These are phyloP conservation scores for Boeremia lycopersici DNA, from an alignment of 2,329 filamentous ascomycete species.

Conservation along the genomic window DNA sequence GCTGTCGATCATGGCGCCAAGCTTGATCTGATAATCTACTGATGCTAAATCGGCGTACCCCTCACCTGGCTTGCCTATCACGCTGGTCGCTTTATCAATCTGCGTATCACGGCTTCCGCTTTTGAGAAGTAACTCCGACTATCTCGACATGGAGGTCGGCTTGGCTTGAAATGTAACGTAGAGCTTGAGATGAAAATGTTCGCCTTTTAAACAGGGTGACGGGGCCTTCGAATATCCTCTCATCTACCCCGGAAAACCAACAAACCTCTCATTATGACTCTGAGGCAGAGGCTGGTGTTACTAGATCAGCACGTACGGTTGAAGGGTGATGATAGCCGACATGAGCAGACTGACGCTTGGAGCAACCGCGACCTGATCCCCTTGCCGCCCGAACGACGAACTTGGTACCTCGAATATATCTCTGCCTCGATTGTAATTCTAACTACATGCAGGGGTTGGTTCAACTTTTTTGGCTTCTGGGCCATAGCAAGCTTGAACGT, in stretches of 20 bases:
- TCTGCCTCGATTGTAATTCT: neutral
- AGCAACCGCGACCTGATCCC: constrained; percentile 49
- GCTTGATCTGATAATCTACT: neutral
- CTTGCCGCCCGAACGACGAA: constrained; percentile 46
- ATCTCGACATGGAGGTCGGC: neutral
- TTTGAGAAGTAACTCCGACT: constrained; percentile 1
- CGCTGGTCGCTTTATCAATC: neutral
- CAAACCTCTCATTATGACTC: neutral
- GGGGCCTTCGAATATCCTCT: neutral
- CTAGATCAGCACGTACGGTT: constrained; percentile 45
- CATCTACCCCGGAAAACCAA: neutral
- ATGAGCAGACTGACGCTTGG: constrained; percentile 55
- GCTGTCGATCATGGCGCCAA: constrained; percentile 2
- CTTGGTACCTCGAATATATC: constrained; percentile 32
- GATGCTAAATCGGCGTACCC: neutral
- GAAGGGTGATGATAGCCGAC: constrained; percentile 48
- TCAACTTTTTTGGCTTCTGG: constrained; percentile 54
- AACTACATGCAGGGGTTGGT: constrained; percentile 27
- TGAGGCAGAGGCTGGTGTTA: constrained; percentile 20
- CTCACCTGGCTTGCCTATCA: constrained; percentile 4
- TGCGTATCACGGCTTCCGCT: constrained; percentile 8
- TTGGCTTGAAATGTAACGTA: neutral
- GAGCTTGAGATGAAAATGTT: neutral
- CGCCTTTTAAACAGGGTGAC: neutral
- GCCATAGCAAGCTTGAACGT: constrained; percentile 50